A percentile compares a stretch with the other conserved stretches of the same genome.
Conservation (phyloP, 73 alveolate species). For the Symbiodinium natans region DNA sequence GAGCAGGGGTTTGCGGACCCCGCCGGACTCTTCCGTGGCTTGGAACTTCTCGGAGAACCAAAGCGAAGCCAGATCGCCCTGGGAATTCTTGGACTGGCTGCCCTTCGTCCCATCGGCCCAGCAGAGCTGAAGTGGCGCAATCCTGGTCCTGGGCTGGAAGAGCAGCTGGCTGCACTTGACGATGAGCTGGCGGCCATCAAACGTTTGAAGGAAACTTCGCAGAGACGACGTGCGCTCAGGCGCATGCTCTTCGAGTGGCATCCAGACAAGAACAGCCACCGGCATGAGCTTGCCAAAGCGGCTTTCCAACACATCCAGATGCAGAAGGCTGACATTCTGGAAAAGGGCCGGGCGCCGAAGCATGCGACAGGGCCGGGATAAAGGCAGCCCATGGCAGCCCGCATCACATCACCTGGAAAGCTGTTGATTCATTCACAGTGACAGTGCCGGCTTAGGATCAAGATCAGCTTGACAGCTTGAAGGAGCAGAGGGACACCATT, state of each 20-base stretch:
- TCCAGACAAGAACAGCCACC: constrained; percentile 82
- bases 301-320: constrained; percentile 63
- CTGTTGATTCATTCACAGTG: too few species aligned
- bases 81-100: constrained; percentile 39
- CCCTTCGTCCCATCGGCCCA: constrained; percentile 48
- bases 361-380: too few species aligned
- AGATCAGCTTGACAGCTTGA: too few species aligned
- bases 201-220: constrained; percentile 36
- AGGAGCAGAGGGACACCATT: too few species aligned
- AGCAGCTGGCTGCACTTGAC: constrained; percentile 59
- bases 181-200: constrained; percentile 66
- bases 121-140: constrained; percentile 76
- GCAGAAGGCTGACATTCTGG: constrained; percentile 27
- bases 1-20: background rate
- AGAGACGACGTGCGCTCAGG: constrained; percentile 41
- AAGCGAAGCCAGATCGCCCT: constrained; percentile 53
- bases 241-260: constrained; percentile 89
- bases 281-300: constrained; percentile 70
- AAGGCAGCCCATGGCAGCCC: too few species aligned
- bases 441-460: too few species aligned
- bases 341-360: background rate
- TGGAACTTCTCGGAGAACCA: constrained; percentile 41
- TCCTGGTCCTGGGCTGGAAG: constrained; percentile 13
- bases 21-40: constrained; percentile 21
- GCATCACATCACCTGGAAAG: too few species aligned